Evolutionary conservation across 2,329 filamentous ascomycete species (phyloP), one percentile per base, ranked within the genome.

Genomic region (Capronia coronata): DNA sequence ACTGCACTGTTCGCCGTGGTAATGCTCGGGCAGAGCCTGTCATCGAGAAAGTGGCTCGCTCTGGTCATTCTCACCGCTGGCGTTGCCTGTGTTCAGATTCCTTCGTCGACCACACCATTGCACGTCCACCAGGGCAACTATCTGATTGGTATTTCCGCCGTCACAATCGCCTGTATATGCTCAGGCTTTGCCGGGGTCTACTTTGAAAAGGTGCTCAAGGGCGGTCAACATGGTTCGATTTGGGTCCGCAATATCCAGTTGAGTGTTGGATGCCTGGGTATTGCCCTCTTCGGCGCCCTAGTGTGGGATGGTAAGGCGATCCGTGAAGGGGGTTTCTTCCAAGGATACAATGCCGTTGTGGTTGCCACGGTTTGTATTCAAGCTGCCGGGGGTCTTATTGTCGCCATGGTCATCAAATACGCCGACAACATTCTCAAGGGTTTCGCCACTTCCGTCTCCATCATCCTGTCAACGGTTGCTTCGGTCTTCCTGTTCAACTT

Each of bases 171-270:
- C 11, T 90, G 88, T 44, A 73, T 82, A 8, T 77, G 93, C 6
- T 95, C 90, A 1, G 89, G 89, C 2, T 71, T 95, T 43, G 90
- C 88, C 0, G 86, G 89, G 0, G 87, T 72, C 1, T 72, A 69
- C 43, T 72, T 74, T 54, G 71, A 97, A 67, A 96, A 94, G 68
- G 82, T 96, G 2, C 74, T 97, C 46, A 95, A 94, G 67, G 85
- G 94, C 58, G 84, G 85, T 16, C 76, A 77, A 1, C 77, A 81
- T 43, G 83, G 83, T 5, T 91, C 87, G 0, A 76, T 97, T 10
- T 98, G 93, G 93, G 83, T 93, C 25, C 83, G 93, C 55, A 97
- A 97, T 65, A 84, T 95, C 43, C 93, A 98, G 67, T 74, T 97
- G 21, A 90, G 88, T 1, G 87, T 96, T 63, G 97, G 94, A 71